Evolutionary conservation across 2,329 filamentous ascomycete genomes (phyloP), one percentile per base, ranked within the genome.

Genomic region (Diaporthe capsici): DNA sequence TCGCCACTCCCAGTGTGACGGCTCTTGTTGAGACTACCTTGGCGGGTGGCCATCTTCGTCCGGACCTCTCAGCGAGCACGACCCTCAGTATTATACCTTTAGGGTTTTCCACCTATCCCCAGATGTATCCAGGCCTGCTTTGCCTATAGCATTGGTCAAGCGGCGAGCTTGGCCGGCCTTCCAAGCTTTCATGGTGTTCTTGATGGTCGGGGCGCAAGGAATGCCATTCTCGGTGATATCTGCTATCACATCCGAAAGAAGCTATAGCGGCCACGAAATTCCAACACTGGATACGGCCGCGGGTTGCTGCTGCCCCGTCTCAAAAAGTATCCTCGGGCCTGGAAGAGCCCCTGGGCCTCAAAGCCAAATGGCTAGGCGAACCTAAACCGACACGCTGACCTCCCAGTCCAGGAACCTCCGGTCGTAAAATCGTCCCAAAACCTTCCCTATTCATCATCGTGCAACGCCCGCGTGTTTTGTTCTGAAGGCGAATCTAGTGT

Each of bases 361-460:
- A 55, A 55, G 57, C 71, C 57, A 51, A 72, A 51, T 31, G 44
- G 57, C 57, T 53, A 55, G 37, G 58, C 17, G n/a, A 65, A 65
- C 47, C 47, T 65, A 34, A 47, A 73, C 25, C 71, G 63, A 55
- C 58, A 73, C 17, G 58, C 71, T 73, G 58, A 65, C 58, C 42
- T 65, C 49, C 34, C 31, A 31, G 15, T 39, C 37, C 34, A 55
- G 58, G 34, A 63, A 73, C 47, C 49, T 65, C 28, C 28, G 28
- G 20, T 73, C 71, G 37, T 65, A 37, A 65, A 44, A 31, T 65
- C 47, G 37, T 73, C 34, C 25, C 37, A 51, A n/a, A 20, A 28
- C 22, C 25, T 65, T 44, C 58, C 57, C 58, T 55, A n/a, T 55
- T 44, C 37, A 51, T 47, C 57, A 44, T 73, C 25, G 49, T 57